Evolutionary conservation across 1,284 basidiomycete species (phyloP), one percentile per base, ranked within the genome.

Genomic region (Uromyces viciae-fabae): DNA sequence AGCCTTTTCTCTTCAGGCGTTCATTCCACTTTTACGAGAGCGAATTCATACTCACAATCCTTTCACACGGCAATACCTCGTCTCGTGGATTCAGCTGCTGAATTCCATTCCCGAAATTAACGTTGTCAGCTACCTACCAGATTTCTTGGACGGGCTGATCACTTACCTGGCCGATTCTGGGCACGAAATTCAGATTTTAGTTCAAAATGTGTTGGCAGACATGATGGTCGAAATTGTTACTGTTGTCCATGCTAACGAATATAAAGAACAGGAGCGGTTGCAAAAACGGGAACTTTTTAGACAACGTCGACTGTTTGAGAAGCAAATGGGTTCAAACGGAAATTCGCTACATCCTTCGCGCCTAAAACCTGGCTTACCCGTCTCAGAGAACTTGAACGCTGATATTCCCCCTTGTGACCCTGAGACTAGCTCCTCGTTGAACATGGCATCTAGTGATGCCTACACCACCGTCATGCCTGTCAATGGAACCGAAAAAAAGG

Each of bases 41-140:
- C 89, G 96, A 82, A 95, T 99, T 82, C 93, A 96, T 84, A 96
- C 98, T 83, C 88, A 98, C 84, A 96, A 92, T 85, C 96, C 97
- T 0, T 96, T 98, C 86, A 97, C 96, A 0, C 89, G 97, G 83
- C 98, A 93, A 86, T 99, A 96, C 86, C 90, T 99, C 40, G 94
- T 98, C 58, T 93, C 93, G 11, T 99, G 97, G 97, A 93, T 99
- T 82, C 94, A 91, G 68, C 93, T 98, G 1, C 90, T 99, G 54
- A 95, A 98, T 85, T 97, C 95, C 5, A 94, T 99, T 0, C 97
- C 97, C 0, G 95, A 99, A 85, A 88, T 99, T 73, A 95, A 99
- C 86, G 89, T 99, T 31, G 93, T 99, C 72, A 91, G 92, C 40
- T 97, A 94, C 87, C 90, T 99, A 22, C 96, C 97, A 0, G 92